Base-by-base conservation (phyloP, 768 basidiomycete species). In the Kwoniella mangroviensis region DNA sequence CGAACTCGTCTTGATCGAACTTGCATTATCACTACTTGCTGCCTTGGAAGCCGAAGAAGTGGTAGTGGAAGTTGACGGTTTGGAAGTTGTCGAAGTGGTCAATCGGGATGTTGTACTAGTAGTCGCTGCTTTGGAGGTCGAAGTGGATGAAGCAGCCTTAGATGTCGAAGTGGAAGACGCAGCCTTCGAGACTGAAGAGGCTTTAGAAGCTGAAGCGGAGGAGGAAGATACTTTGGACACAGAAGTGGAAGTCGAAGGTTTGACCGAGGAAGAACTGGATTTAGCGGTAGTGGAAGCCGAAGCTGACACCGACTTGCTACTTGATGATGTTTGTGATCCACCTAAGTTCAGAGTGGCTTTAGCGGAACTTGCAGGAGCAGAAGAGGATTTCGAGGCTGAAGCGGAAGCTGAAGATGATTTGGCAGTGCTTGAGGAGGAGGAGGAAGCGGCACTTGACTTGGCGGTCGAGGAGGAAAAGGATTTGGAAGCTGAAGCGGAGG, bases 341-440 rank as follows among this genome's bases (percentile, higher is more conserved):
- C 24, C 63, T 12, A 24, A 24, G 19, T 66, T 58, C 21, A 66
- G 28, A 28, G 65, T 66, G 0, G 65, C 55, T 51, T 66, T 66
- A 10, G 52, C 60, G 1, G 70, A 63, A 5, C 52, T 53, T 15
- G 57, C 26, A 41, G n/a, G 17, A 19, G 65, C n/a, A 3, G 49
- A 52, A 4, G 65, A 59, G 24, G 64, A 28, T 59, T 34, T 42
- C 4, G 55, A 56, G 3, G 28, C 55, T 40, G 66, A 59, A 26
- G 61, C 28, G 1, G 70, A 71, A 58, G 59, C 61, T 22, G 65
- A 67, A 28, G 52, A 58, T 5, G 74, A 69, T 26, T 58, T 51
- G 54, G 42, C 45, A 19, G 65, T 12, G 24, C 55, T 68, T 24
- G 67, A 67, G 43, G 63, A 26, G 34, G 67, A 67, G 43, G 63